phyloP scores from a whole-genome alignment of 2,329 filamentous ascomycete genomes.

The Calonectria leucothoes region DNA sequence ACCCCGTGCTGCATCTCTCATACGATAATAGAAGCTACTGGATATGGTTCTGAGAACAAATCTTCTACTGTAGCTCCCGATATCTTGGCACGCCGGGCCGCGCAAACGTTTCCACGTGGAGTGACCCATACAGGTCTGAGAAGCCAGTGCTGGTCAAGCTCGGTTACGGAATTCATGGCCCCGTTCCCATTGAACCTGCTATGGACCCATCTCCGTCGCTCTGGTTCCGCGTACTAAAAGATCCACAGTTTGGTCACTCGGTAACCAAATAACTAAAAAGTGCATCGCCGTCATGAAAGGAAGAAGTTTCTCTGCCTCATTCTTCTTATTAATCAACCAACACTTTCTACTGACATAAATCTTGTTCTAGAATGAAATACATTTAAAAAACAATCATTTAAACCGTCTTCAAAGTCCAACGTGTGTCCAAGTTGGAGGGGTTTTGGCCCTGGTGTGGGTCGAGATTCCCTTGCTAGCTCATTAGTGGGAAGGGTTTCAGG shows the following conservation, averaged over 20 bases:
- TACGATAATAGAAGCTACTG: neutral
- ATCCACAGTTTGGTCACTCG: neutral
- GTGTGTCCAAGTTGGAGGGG: neutral
- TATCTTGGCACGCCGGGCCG: neutral
- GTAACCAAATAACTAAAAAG: neutral
- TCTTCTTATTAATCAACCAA: no score
- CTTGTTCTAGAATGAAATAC: neutral
- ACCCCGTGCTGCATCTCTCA: no score
- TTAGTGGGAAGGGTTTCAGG: slow-evolving; percentile 18
- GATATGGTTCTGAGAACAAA: neutral
- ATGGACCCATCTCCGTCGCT: neutral
- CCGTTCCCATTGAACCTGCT: neutral
- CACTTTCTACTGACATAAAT: no score
- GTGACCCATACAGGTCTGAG: neutral
- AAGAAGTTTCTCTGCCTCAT: neutral
- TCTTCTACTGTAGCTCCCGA: neutral
- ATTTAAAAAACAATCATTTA: neutral
- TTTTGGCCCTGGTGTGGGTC: neutral
- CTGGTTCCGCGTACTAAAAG: neutral
- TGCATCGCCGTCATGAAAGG: no score
- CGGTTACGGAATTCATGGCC: neutral
- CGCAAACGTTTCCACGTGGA: neutral
- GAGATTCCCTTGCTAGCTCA: neutral
- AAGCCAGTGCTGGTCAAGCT: neutral
- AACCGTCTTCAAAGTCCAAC: no score